Evolutionary conservation across 495 filamentous ascomycete genomes (phyloP).

Genomic region (Xylona heveae): DNA sequence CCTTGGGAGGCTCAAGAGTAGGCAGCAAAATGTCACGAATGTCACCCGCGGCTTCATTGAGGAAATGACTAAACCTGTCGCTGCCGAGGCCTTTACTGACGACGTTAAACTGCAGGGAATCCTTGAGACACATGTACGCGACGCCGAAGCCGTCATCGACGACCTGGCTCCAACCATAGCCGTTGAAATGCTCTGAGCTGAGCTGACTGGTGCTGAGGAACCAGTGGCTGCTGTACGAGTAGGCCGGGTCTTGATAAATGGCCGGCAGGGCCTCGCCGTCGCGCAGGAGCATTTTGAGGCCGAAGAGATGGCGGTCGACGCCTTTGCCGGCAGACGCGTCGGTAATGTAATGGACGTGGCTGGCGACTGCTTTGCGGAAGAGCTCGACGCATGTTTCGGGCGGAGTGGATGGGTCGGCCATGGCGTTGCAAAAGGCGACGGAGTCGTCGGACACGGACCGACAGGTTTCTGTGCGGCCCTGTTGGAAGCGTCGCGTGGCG

Average conservation of each 20-base stretch:
- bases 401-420: constrained; percentile 40
- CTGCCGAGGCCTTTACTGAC: constrained; percentile 81
- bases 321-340: constrained; percentile 81
- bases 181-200: constrained; percentile 93
- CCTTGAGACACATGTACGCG: constrained; percentile 55
- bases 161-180: constrained; percentile 98
- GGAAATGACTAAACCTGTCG: constrained; percentile 82
- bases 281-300: constrained; percentile 74
- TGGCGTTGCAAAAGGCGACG: constrained; percentile 75
- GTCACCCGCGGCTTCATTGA: constrained; percentile 83
- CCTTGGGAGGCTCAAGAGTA: constrained; percentile 63
- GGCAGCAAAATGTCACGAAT: constrained; percentile 75
- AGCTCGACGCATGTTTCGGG: constrained; percentile 43
- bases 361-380: constrained; percentile 60
- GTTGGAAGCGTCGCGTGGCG: constrained; percentile 82
- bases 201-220: constrained; percentile 76
- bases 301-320: constrained; percentile 91
- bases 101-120: constrained; percentile 92
- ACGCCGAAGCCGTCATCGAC: constrained; percentile 92
- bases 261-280: constrained; percentile 65
- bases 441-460: constrained; percentile 80
- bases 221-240: constrained; percentile 68
- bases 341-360: constrained; percentile 75
- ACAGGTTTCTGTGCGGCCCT: constrained; percentile 91
- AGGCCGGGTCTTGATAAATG: constrained; percentile 75